phyloP scores from a whole-genome alignment of 371 early-diverging fungal species.

The Umbelopsis sp. region DNA sequence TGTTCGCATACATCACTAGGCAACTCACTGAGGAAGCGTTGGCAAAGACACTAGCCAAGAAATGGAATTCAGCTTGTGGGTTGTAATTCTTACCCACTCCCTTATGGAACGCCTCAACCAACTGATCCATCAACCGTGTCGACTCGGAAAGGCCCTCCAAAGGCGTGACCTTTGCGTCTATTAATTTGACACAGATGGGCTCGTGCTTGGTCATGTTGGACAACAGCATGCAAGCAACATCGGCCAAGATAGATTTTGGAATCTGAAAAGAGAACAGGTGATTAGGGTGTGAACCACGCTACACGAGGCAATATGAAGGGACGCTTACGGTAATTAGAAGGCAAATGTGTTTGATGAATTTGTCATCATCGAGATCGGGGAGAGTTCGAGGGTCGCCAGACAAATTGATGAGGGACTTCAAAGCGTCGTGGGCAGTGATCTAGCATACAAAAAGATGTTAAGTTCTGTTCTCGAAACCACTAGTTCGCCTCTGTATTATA shows the following conservation, averaged over 20 bases:
- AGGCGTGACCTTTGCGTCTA: conserved; percentile 48
- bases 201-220: conserved; percentile 89
- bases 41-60: conserved; percentile 91
- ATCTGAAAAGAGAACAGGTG: conserved; percentile 42
- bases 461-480: neutral
- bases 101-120: conserved; percentile 85
- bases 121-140: conserved; percentile 70
- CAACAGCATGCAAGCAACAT: conserved; percentile 88
- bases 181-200: conserved; percentile 55
- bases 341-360: conserved; percentile 69
- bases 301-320: no score
- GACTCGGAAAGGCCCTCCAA: conserved; percentile 51
- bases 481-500: neutral
- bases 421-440: conserved; percentile 83
- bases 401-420: conserved; percentile 84
- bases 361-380: conserved; percentile 64
- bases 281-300: neutral
- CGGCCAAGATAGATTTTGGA: conserved; percentile 68
- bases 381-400: conserved; percentile 68
- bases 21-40: conserved; percentile 74
- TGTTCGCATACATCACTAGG: neutral
- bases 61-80: conserved; percentile 80
- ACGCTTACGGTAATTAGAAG: conserved; percentile 65
- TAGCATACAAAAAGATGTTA: conserved; percentile 30
- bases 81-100: conserved; percentile 81